Evolutionary conservation across 1,139 yeast species (phyloP), one percentile per base, ranked within the genome.

Genomic region (Yamadazyma songkhlaensis): DNA sequence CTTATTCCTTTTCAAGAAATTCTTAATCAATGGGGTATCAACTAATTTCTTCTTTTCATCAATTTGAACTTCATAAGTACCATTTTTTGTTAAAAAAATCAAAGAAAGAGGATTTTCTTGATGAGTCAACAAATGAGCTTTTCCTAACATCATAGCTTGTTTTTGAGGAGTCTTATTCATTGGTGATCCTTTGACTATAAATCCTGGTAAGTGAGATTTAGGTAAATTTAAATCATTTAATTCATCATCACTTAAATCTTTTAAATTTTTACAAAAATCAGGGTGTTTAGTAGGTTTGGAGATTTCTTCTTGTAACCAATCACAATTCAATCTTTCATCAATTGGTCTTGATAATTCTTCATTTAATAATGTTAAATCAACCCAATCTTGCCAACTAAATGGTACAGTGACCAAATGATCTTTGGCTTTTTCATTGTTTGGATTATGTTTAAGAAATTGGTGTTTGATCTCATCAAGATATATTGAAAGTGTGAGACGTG

Each of bases 21-120:
- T 42, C 37, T 58, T 52, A 35, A 62, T 53, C 50, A 62, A 40
- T 15, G 57, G 55, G 8, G 62, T 45, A 39, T 56, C 57, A 10
- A 54, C 56, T 12, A 62, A 44, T 41, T 60, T 50, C 35, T 57
- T 44, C 32, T 53, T 44, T 10, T 41, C 28, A 15, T 43, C 31
- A 10, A 47, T 41, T 34, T 35, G 60, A 37, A 47, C 59, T 53
- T 35, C 61, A 41, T 62, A 67, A 3, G 68, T 59, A 3, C 75
- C 75, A 17, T 46, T 46, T 34, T 47, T 49, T 4, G 76, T 64
- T 36, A 73, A 54, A 41, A 75, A 74, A 12, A 73, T 52, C 9
- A 76, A 47, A 30, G 66, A 64, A 14, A 50, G 44, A 1, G 81
- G 81, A 7, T 62, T 51, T 3, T 74, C 72, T 2, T 75, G 74